Evolutionary conservation across 331 rosid genomes (phyloP).

Genomic region (Quercus phellos): DNA sequence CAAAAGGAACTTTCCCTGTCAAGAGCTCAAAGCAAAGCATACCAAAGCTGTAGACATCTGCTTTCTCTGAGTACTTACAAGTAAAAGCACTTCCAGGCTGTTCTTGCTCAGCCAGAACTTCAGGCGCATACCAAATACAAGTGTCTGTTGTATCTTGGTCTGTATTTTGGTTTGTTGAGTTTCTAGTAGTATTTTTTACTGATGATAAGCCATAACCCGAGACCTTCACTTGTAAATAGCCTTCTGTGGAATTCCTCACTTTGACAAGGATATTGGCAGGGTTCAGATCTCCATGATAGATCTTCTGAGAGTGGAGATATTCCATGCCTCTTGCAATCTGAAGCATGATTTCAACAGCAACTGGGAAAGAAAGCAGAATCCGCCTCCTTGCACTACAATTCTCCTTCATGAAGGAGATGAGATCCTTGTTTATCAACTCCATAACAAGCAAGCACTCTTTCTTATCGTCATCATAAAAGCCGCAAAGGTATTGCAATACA

Average conservation of each 20-base stretch:
- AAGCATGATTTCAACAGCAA: conserved; percentile 85
- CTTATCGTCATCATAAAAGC: conserved; percentile 72
- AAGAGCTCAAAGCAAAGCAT: conserved; percentile 84
- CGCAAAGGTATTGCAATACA: conserved; percentile 62
- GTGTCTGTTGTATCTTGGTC: conserved; percentile 32
- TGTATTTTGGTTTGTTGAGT: conserved; percentile 29
- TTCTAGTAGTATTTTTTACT: conserved; percentile 13
- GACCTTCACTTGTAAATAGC: conserved; percentile 67
- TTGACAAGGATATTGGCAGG: conserved; percentile 59
- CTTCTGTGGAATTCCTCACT: conserved; percentile 60
- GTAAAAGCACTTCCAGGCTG: conserved; percentile 13
- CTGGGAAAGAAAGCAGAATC: conserved; percentile 63
- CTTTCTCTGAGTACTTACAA: conserved; percentile 63
- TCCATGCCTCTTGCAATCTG: conserved; percentile 92
- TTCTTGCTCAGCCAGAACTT: conserved; percentile 68
- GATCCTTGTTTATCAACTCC: conserved; percentile 77
- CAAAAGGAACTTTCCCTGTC: conserved; percentile 89
- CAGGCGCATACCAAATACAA: conserved; percentile 76
- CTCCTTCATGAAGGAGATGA: conserved; percentile 66
- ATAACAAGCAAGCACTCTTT: conserved; percentile 62
- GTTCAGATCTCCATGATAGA: conserved; percentile 76
- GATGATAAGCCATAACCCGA: conserved; percentile 62
- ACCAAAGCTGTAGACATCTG: conserved; percentile 83
- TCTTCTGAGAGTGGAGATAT: conserved; percentile 66
- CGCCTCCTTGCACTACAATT: conserved; percentile 67